Base-by-base conservation (phyloP, 2,329 filamentous ascomycete genomes). In the Gaeumannomyces tritici region DNA sequence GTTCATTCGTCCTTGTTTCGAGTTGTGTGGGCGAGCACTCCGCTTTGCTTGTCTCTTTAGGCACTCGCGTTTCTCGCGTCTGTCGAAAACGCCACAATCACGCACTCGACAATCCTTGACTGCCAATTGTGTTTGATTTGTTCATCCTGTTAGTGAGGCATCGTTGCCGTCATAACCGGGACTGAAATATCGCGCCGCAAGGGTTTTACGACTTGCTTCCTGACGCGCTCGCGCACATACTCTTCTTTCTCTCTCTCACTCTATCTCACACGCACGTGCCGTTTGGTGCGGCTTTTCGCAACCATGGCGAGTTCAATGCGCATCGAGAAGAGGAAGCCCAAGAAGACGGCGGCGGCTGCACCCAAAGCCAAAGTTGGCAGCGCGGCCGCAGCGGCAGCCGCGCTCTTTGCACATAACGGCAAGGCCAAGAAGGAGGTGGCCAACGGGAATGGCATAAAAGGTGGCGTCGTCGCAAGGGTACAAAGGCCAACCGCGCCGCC, bases 401-500 rank as follows among this genome's bases (percentile, higher is more conserved):
- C 42, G 42, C 42, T 51, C 18, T 51, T 51, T 59, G 57, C 21
- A 3, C 57, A 59, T 9, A 13, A n/a, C 24, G 57, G 47, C n/a
- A 62, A 57, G 31, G 27, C 31, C 33, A 55, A 27, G 4, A 59
- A 56, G 24, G 31, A 21, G n/a, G 31, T 5, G 13, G n/a, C 54
- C 29, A 47, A 26, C 26, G 51, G 13, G 29, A 27, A 35, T 35
- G 51, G 24, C 33, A 18, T 9, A 26, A 62, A 28, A 31, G 59
- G 61, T 31, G 59, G 62, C 54, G 54, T 56, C 26, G 29, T 27
- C 26, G 55, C 51, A 12, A 63, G 55, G 29, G 63, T 65, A 18
- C 31, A 59, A 11, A 59, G 27, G 31, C 35, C 57, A 8, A 27
- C 31, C 31, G 31, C 57, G 15, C 31, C n/a, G 29, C 31, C 31